phyloP scores from a whole-genome alignment of 208 protist genomes.

The Vickermania ingenoplastis region DNA sequence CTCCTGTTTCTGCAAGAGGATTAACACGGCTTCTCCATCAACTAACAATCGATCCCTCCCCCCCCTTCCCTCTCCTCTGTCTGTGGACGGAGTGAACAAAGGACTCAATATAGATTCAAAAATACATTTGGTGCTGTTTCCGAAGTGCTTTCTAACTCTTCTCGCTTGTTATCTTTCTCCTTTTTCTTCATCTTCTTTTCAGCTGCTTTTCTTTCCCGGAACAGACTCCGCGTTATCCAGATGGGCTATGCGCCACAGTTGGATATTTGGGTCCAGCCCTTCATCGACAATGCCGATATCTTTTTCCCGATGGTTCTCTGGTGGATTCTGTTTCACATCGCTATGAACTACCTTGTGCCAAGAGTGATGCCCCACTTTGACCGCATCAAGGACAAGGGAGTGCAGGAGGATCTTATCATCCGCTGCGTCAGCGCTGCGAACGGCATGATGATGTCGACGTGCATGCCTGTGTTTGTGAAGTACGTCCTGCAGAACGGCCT shows the following conservation, averaged over 20 bases:
- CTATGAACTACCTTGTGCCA: conserved; percentile 18
- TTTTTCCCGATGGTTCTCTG: conserved; percentile 43
- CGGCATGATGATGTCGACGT: conserved; percentile 52
- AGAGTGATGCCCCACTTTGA: conserved; percentile 23
- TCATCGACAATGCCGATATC: conserved; percentile 37
- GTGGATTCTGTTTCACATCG: conserved; percentile 48
- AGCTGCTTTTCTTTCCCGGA: too few relatives aligned
- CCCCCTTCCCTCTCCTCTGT: too few relatives aligned
- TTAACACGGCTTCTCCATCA: too few relatives aligned
- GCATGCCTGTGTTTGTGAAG: conserved; percentile 43
- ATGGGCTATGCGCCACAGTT: conserved; percentile 49
- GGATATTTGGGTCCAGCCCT: conserved; percentile 55
- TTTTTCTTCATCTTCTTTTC: conserved; percentile 9
- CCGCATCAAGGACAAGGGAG: conserved; percentile 8
- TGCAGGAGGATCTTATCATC: conserved; percentile 47
- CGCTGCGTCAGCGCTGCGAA: conserved; percentile 58
- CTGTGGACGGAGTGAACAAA: too few relatives aligned
- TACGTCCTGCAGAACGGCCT: conserved; percentile 21
- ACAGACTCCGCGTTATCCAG: too few relatives aligned
- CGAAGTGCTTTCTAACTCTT: not conserved
- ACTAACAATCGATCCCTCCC: too few relatives aligned
- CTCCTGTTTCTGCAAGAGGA: too few relatives aligned
- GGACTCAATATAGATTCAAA: too few relatives aligned
- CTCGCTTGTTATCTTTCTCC: conserved; percentile 10
- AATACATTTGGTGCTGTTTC: too few relatives aligned